These are phyloP conservation scores for Lachancea waltii DNA, from an alignment of 805 yeast genomes.

Conservation along the genomic window DNA sequence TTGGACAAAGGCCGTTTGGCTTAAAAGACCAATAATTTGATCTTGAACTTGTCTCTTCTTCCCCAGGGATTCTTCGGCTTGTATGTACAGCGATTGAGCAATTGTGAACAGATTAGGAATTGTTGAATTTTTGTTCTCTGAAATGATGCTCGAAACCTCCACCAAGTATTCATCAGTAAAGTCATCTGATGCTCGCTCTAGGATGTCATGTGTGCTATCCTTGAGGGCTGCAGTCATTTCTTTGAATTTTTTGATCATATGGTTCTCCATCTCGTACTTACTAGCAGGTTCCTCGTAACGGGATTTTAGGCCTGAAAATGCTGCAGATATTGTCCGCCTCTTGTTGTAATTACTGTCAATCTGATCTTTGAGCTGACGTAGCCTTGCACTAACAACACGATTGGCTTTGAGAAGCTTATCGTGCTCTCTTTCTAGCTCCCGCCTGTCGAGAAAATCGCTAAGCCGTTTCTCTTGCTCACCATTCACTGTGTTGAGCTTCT, in stretches of 20 bases:
- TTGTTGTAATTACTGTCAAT: slow-evolving; percentile 15
- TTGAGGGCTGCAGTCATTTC: slow-evolving; percentile 19
- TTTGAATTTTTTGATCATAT: slow-evolving; percentile 24
- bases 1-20: slow-evolving; percentile 35
- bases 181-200: slow-evolving; percentile 14
- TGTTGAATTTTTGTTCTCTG: slow-evolving; percentile 13
- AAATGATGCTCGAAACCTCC: slow-evolving; percentile 8
- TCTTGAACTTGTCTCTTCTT: slow-evolving; percentile 33
- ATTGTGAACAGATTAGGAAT: slow-evolving; percentile 22
- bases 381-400: slow-evolving; percentile 11
- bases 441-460: slow-evolving; percentile 15
- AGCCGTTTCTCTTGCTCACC: slow-evolving; percentile 10
- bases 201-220: slow-evolving; percentile 13
- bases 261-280: slow-evolving; percentile 21
- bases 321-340: slow-evolving; percentile 10
- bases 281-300: slow-evolving; percentile 12
- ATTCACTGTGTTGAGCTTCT: slow-evolving; percentile 14
- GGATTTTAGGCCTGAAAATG: slow-evolving; percentile 9
- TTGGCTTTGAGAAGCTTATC: slow-evolving; percentile 12
- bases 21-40: slow-evolving; percentile 23
- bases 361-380: slow-evolving; percentile 16
- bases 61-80: slow-evolving; percentile 20
- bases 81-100: slow-evolving; percentile 23
- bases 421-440: slow-evolving; percentile 10
- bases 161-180: slow-evolving; percentile 2